phyloP scores from a whole-genome alignment of 2,329 filamentous ascomycete species.

The Shiraia sp. region DNA sequence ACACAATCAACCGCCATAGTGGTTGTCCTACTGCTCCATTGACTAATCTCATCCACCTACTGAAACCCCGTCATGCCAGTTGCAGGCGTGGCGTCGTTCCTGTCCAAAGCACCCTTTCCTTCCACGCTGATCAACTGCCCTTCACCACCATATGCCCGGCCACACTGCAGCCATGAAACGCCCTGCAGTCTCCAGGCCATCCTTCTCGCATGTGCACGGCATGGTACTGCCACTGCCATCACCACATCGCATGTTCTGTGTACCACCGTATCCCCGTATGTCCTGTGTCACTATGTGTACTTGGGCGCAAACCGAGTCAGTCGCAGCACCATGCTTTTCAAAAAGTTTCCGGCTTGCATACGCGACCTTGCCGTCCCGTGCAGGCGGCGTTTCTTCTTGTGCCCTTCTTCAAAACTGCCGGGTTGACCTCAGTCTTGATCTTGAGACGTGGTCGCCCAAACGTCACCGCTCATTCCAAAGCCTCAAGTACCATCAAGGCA shows the following conservation, averaged over 20 bases:
- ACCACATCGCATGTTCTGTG: conserved; percentile 17
- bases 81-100: conserved; percentile 4
- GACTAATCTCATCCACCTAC: conserved; percentile 22
- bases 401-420: conserved; percentile 9
- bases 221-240: conserved; percentile 15
- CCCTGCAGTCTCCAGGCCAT: conserved; percentile 22
- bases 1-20: no score
- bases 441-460: conserved; percentile 16
- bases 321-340: conserved; percentile 1
- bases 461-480: conserved; percentile 10
- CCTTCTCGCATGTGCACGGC: conserved; percentile 16
- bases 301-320: not conserved
- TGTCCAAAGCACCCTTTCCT: not conserved
- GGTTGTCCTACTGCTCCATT: conserved; percentile 1
- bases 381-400: conserved; percentile 1
- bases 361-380: no score
- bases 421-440: conserved; percentile 13
- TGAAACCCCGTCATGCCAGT: conserved; percentile 20
- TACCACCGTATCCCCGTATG: not conserved
- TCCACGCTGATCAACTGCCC: conserved; percentile 21
- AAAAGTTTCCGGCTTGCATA: conserved; percentile 7
- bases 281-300: no score
- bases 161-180: conserved; percentile 31
- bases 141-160: conserved; percentile 23
- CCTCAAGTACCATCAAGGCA: not conserved